Conservation (phyloP, 1,284 basidiomycete genomes). For the Melanopsichium pennsylvanicum region DNA sequence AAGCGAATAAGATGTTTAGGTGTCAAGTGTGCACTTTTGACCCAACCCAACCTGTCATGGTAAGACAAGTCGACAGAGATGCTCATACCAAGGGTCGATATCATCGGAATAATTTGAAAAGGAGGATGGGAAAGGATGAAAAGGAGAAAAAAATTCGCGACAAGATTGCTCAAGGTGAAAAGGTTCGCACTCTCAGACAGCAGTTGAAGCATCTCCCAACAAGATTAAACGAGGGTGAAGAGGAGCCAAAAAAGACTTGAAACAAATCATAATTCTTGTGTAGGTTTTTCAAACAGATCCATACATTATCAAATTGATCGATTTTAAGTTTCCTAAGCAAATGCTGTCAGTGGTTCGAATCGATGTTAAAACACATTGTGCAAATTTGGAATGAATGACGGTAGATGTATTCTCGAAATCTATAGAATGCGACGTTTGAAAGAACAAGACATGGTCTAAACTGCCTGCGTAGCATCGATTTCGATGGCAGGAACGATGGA, state of each 20-base stretch:
- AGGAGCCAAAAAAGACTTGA: background rate
- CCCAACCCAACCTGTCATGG: conserved; percentile 74
- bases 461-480: conserved; percentile 61
- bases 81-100: conserved; percentile 61
- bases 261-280: no score
- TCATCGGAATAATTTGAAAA: conserved; percentile 30
- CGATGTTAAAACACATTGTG: no score
- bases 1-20: conserved; percentile 56
- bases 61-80: conserved; percentile 77
- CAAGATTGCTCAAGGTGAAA: conserved; percentile 3
- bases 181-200: background rate
- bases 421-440: background rate
- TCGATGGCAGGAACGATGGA: conserved; percentile 64
- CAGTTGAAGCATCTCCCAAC: background rate
- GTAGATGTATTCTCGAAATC: no score
- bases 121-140: conserved; percentile 5
- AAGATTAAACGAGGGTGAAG: no score
- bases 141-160: conserved; percentile 8
- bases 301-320: no score
- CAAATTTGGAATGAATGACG: no score
- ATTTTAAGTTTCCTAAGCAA: no score
- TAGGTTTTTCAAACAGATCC: no score
- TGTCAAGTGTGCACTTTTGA: conserved; percentile 79
- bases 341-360: no score
- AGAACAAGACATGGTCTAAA: conserved; percentile 17